A percentile compares a stretch with the other conserved stretches of the same genome.
Conservation (phyloP, 1,284 basidiomycete species). For the Boletus hoseneyae region DNA sequence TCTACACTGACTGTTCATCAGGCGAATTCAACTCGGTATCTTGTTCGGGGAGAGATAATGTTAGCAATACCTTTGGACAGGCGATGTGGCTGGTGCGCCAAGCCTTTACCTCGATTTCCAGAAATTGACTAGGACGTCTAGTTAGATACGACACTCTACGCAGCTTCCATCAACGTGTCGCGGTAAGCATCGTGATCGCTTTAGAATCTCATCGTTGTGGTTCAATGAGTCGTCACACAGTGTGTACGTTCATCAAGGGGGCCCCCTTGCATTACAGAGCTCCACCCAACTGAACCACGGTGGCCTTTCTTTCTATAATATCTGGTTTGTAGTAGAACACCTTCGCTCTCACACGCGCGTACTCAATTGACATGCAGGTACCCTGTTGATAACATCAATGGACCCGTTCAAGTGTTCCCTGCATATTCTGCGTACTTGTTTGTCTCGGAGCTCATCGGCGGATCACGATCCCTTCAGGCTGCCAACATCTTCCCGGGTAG, state of each 20-base stretch:
- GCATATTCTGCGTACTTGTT: conserved; percentile 49
- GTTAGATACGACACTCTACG: conserved; percentile 47
- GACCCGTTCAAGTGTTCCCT: conserved; percentile 48
- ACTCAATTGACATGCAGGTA: conserved; percentile 34
- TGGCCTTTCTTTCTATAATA: conserved; percentile 45
- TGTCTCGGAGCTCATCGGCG: conserved; percentile 44
- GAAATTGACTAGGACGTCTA: conserved; percentile 13
- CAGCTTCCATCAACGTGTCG: conserved; percentile 49
- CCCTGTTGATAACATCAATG: conserved; percentile 45
- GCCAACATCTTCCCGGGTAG: conserved; percentile 49
- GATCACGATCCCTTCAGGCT: conserved; percentile 40
- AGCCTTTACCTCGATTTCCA: background rate
- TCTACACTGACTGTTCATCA: conserved; percentile 11
- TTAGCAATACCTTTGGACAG: conserved; percentile 52
- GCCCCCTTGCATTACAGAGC: conserved; percentile 48
- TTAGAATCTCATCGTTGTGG: background rate
- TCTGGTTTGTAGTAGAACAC: conserved; percentile 35
- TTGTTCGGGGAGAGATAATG: conserved; percentile 44
- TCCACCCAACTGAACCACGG: conserved; percentile 47
- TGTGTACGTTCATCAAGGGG: conserved; percentile 50
- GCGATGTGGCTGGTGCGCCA: conserved; percentile 45
- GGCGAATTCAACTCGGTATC: conserved; percentile 54
- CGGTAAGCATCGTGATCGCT: conserved; percentile 27
- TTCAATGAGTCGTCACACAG: conserved; percentile 22
- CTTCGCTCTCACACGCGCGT: background rate